Base-by-base conservation (phyloP, 2,329 filamentous ascomycete genomes). In the Xylariaceae sp. region DNA sequence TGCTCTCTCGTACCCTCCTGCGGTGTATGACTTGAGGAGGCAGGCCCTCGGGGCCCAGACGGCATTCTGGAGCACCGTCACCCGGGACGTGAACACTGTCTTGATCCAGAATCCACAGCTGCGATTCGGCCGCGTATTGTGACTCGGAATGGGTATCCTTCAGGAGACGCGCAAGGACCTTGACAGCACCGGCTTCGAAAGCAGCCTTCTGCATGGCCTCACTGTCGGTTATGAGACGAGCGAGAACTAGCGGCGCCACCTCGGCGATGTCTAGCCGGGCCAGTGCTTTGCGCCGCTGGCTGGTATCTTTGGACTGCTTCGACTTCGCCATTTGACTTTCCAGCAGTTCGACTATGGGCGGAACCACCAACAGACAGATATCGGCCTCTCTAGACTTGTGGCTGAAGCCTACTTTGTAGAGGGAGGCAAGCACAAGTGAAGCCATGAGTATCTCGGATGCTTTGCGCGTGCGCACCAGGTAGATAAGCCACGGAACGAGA, bases 131-230 rank as follows among this genome's bases (percentile, higher is more conserved):
- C 14, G 55, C 46, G 3, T 46, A 49, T 2, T 64, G 51, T 1
- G 71, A 61, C 1, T 70, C 65, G 13, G 69, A 65, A 46, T 77
- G 78, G 6, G 71, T 68, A 12, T 64, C 64, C 46, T 71, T 73
- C 5, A 79, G 56, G 9, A 77, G 61, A 36, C 64, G 69, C 38
- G 64, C 66, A 21, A 74, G 55, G 2, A 63, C 60, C 48, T 66
- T 67, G 33, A 74, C 62, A 1, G 67, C 71, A 17, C 67, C 62
- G 40, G 70, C 71, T 44, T 96, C 86, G 30, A 82, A 83, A 0
- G 88, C 88, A 26, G 87, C 81, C 52, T 82, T 85, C 61, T 97
- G 90, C 37, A 97, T 70, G 42, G 77, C 73, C 44, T 84, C 78
- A 57, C 82, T 88, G 54, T 92, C 86, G 17, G 80, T 78, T 13